A percentile compares a stretch with the other conserved stretches of the same genome.
These are phyloP conservation scores for Nicotiana knightiana DNA, from an alignment of 257 asterid species.

Conservation along the genomic window DNA sequence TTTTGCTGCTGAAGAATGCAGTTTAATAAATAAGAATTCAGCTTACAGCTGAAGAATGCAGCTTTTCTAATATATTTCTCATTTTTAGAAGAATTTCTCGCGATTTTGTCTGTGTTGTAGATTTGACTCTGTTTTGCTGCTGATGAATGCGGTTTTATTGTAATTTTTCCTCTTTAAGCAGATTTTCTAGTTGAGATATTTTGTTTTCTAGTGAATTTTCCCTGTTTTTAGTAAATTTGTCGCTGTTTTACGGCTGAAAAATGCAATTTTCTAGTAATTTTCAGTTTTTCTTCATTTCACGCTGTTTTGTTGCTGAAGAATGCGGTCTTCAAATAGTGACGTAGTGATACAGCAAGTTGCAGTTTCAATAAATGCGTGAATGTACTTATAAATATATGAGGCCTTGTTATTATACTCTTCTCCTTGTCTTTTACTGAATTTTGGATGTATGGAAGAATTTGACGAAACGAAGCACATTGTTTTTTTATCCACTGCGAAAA, in stretches of 20 bases:
- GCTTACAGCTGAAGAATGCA: neutral
- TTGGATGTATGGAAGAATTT: neutral
- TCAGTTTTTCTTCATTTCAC: too few relatives aligned
- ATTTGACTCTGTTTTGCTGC: neutral
- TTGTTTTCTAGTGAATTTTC: neutral
- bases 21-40: neutral
- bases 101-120: neutral
- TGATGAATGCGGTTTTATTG: neutral
- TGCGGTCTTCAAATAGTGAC: too few relatives aligned
- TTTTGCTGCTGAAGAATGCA: neutral
- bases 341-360: too few relatives aligned
- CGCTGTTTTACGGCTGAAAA: neutral
- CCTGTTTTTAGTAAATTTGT: neutral
- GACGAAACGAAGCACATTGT: neutral
- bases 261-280: neutral
- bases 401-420: neutral
- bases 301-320: too few relatives aligned
- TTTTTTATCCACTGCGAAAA: neutral
- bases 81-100: neutral
- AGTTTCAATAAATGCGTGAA: neutral
- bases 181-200: neutral
- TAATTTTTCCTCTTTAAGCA: neutral
- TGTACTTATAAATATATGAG: neutral
- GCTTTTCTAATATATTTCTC: neutral
- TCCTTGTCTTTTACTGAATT: neutral